Base-by-base conservation (phyloP, 148 eudicot species). In the Vaccinium vitisidaea region DNA sequence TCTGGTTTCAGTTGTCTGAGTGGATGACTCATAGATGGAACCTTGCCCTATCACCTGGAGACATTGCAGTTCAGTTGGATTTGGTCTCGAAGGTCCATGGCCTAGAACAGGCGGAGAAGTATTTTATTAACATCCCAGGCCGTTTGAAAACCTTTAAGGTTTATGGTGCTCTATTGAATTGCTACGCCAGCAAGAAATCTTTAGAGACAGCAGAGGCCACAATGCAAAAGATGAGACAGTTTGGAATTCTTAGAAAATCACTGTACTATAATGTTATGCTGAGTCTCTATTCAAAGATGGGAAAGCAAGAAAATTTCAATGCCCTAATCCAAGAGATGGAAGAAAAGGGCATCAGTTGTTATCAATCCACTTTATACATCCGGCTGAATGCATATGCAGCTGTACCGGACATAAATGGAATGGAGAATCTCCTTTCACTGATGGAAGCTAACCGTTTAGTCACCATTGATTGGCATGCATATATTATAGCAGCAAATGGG, bases 161-260 rank as follows among this genome's bases (percentile, higher is more conserved):
- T 52, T 88, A 87, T 81, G 83, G 84, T 77, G 83, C 92, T 75
- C 92, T 91, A 16, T 73, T 90, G 80, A 84, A 80, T 46, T 89
- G 90, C 87, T 91, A 91, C 69, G 89, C 85, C 12, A 6, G 56
- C 61, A 59, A 81, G 18, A 87, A 88, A 53, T 85, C 88, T 5
- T 48, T 89, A 77, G 88, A 86, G 43, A 87, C 87, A 84, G 90
- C 93, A 6, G 93, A 91, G 84, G 88, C 18, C 82, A 80, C 87
- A 27, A 83, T 89, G 93, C 88, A 82, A 84, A 88, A 85, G 48
- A 79, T 91, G 88, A 88, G 82, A 23, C 77, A 85, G 73, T 50
- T 85, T 27, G 86, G 85, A 11, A 56, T 76, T 80, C 74, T 77
- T 1, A 52, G 36, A 19, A 59, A 61, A 27, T 3, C 83, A 27